Evolutionary conservation across 495 filamentous ascomycete species (phyloP), one percentile per base, ranked within the genome.

Genomic region (Aspergillus cavernicola): DNA sequence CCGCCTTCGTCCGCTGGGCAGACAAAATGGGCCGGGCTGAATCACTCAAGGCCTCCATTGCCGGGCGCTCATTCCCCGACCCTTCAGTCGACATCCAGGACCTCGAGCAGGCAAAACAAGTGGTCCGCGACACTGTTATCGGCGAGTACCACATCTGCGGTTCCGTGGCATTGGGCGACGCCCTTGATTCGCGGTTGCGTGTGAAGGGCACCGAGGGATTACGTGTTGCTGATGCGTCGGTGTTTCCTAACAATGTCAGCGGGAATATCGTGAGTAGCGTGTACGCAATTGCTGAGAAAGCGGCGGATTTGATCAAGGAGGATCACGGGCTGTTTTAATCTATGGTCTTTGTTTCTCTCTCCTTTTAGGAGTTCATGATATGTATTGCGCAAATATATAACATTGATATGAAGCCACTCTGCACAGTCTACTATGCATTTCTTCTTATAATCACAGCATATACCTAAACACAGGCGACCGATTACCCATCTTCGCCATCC

Each of bases 201-300:
- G 76, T 82, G 12, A 71, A 78, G 51, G 77, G 76, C 0, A 73
- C 79, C 2, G 59, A 72, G 48, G 66, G 70, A 2, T 56, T 82
- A 44, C 63, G 79, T 0, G 78, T 86, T 2, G 78, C 80, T 0
- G 81, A 79, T 55, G 76, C 80, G 0, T 65, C 73, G 24, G 58
- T 84, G 20, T 75, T 76, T 47, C 77, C 80, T 11, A 58, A 76
- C 23, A 69, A 73, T 52, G 66, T 76, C 13, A 70, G 72, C 39
- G 75, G 71, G 5, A 76, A 84, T 62, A 60, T 76, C 38, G 63
- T 75, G 37, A 69, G 65, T 10, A 76, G 73, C 5, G 74, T 82
- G 2, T 84, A 80, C 64, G 78, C 76, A 7, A 68, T 82, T 57
- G 79, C 73, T 7, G 81, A 84, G 66, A 80, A 75, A 56, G 80